A percentile compares a stretch with the other conserved stretches of the same genome.
phyloP scores from a whole-genome alignment of 106 monocot genomes.

The Dendrobium nobile region DNA sequence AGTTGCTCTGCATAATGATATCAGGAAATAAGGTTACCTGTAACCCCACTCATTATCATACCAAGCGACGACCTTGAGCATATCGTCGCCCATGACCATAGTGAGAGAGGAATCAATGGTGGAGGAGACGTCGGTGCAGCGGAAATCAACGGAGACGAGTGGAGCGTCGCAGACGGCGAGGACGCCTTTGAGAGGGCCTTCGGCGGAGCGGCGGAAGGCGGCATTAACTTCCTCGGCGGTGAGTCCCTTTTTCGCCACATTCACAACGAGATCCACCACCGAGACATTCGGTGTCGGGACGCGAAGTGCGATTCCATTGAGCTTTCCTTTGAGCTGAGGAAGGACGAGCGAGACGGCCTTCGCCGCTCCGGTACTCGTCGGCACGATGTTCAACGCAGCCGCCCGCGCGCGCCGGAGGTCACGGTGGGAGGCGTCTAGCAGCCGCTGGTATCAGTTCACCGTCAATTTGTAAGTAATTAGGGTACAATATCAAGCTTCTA shows the following conservation, averaged over 20 bases:
- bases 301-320: conserved; percentile 94
- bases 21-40: conserved; percentile 39
- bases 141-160: conserved; percentile 89
- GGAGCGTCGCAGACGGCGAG: conserved; percentile 80
- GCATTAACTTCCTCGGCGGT: conserved; percentile 84
- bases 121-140: conserved; percentile 89
- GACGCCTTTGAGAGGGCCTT: conserved; percentile 75
- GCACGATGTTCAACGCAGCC: conserved; percentile 93
- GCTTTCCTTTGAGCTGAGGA: conserved; percentile 93
- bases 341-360: conserved; percentile 94
- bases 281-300: conserved; percentile 98
- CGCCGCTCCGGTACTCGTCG: conserved; percentile 96
- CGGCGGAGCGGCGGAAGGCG: conserved; percentile 85
- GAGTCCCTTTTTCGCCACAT: conserved; percentile 88
- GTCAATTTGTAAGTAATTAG: no score
- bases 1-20: no score
- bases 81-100: conserved; percentile 99
- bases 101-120: conserved; percentile 88
- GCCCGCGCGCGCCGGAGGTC: conserved; percentile 90
- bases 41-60: conserved; percentile 99
- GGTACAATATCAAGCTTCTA: neutral
- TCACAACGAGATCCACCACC: conserved; percentile 87
- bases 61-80: conserved; percentile 99
- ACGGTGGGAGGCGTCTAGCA: conserved; percentile 92
- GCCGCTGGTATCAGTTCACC: conserved; percentile 36